Percentiles rank a stretch among this genome's conserved stretches.
Conservation (phyloP, 179 eudicot genomes). For the Silene noctiflora region DNA sequence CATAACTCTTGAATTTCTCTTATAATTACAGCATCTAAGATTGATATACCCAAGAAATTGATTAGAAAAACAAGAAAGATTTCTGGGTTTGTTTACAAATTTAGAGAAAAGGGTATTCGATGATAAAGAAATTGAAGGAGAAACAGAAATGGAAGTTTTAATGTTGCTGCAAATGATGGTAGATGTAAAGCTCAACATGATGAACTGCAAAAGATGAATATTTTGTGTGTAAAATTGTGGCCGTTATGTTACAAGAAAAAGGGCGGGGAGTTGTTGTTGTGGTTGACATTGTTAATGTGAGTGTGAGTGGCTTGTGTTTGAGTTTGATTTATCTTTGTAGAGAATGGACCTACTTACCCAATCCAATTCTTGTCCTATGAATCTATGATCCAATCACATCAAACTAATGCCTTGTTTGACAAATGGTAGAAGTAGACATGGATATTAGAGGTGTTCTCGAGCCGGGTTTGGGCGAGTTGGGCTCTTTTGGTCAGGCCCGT, state of each 20-base stretch:
- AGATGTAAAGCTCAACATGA: conserved; percentile 17
- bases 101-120: conserved; percentile 31
- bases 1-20: conserved; percentile 28
- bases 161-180: conserved; percentile 15
- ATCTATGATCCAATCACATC: no score
- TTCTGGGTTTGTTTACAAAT: conserved; percentile 21
- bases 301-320: neutral
- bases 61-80: conserved; percentile 33
- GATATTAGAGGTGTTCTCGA: no score
- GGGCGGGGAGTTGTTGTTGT: neutral
- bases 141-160: conserved; percentile 16
- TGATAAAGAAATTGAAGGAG: conserved; percentile 12
- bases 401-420: no score
- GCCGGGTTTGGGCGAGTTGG: no score
- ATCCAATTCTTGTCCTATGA: neutral
- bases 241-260: conserved; percentile 17
- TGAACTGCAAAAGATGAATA: neutral
- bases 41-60: conserved; percentile 25
- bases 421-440: no score
- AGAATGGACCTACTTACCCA: neutral
- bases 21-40: conserved; percentile 26
- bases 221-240: conserved; percentile 18
- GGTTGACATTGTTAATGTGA: neutral
- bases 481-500: no score
- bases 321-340: neutral